Base-by-base conservation (phyloP, 1,284 basidiomycete species). In the Ustilago shanxiensis region DNA sequence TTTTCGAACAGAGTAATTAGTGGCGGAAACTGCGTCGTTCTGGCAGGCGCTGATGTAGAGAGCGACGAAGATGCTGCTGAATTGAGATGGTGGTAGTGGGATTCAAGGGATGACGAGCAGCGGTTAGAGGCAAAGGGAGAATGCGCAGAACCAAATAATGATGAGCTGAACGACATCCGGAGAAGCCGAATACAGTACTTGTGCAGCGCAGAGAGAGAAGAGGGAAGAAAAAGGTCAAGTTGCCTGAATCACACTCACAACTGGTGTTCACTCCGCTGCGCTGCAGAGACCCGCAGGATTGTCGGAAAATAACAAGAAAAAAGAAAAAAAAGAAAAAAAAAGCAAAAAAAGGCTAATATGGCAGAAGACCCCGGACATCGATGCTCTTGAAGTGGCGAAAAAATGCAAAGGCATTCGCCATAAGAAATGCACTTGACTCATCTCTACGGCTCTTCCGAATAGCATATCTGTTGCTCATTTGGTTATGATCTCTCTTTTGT, bases 261-360 rank as follows among this genome's bases (percentile, higher is more conserved):
- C 6, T 47, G 8, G 6, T 7, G 1, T 18, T 22, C 24, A 26
- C 47, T 49, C 47, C 22, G 45, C 47, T 49, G 22, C 26, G 47
- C 47, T 49, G 47, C 47, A 49, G 44, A 49, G 4, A 28, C 45
- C 45, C 45, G 45, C 49, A 31, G 39, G 39, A 33, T 33, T 39
- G 41, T 28, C 18, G 18, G 51, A 24, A n/a, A 31, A 28, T 37
- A 1, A 31, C 26, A 31, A 45, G n/a, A 31, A 56, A 50, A 16
- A 39, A 51, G 16, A 51, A 26, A 59, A 26, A 26, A 49, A 20
- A 16, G 14, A 45, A 13, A 24, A 28, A 7, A 55, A 16, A 28
- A 35, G 20, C 22, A 14, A 13, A 55, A n/a, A 26, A n/a, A n/a
- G n/a, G n/a, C n/a, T n/a, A n/a, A n/a, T n/a, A n/a, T n/a, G n/a